Conservation (phyloP, 2,329 filamentous ascomycete species). For the Corynespora cassiicola region DNA sequence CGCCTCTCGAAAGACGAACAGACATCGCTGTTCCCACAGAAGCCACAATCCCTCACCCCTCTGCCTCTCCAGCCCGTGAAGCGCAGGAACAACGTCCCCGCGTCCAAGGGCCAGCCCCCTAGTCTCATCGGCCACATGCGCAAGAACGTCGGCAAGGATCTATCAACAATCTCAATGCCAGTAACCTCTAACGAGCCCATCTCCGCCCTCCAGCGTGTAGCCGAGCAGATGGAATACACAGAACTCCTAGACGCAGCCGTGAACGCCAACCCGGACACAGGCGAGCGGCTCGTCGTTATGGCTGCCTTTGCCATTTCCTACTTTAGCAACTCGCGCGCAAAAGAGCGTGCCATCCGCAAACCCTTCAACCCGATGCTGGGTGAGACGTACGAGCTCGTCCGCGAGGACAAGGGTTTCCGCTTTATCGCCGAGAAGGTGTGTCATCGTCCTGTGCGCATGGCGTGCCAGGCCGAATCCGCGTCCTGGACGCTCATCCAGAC, state of each 20-base stretch:
- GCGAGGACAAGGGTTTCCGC: constrained; percentile 85
- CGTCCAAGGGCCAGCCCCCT: constrained; percentile 80
- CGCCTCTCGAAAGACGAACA: constrained; percentile 38
- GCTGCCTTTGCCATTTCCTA: constrained; percentile 89
- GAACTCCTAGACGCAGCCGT: constrained; percentile 76
- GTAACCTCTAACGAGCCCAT: constrained; percentile 94
- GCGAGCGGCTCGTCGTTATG: constrained; percentile 82
- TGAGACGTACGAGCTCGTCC: constrained; percentile 92
- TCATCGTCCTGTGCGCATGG: constrained; percentile 89
- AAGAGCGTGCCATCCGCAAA: constrained; percentile 91
- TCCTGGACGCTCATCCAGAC: constrained; percentile 88
- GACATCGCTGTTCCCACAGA: constrained; percentile 71
- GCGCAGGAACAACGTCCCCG: constrained; percentile 73
- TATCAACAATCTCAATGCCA: constrained; percentile 97
- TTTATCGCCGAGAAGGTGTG: constrained; percentile 95
- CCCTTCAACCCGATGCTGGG: constrained; percentile 97
- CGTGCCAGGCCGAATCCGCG: constrained; percentile 87
- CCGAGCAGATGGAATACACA: constrained; percentile 91
- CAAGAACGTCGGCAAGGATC: constrained; percentile 97
- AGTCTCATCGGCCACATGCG: constrained; percentile 92
- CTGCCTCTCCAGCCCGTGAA: constrained; percentile 74
- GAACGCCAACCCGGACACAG: constrained; percentile 58
- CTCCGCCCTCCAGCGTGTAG: constrained; percentile 84
- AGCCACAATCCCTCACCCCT: constrained; percentile 77
- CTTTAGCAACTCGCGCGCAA: constrained; percentile 81